Base-by-base conservation (phyloP, 306 rosid species). In the Notholithocarpus densiflorus region DNA sequence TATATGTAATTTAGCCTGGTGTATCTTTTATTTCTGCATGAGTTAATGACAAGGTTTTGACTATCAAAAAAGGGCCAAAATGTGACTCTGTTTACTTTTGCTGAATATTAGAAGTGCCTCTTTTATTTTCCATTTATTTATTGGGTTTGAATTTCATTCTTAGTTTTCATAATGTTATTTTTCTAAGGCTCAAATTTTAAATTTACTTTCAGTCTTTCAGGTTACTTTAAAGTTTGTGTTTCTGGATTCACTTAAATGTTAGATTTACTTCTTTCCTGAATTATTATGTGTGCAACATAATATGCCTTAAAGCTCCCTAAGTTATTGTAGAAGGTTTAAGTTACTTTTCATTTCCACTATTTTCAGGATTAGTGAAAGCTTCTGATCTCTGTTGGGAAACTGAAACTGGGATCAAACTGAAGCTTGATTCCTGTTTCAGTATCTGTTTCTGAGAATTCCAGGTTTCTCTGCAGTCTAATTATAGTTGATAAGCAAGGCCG, bases 401-500 rank as follows among this genome's bases (percentile, higher is more conserved):
- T 11, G 18, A 60, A 76, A 48, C 82, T 48, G 6, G 72, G 20
- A 51, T 24, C 76, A 65, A 43, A 74, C 29, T 69, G 80, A 75
- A 74, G 40, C 20, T 75, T 54, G 53, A 57, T 79, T 75, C 29
- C 40, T 55, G 18, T 64, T 84, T 71, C 84, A 21, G 65, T 29
- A 43, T 82, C 53, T 73, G 57, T 73, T 8, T 45, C 60, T 4
- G 31, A 56, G 7, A 61, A 34, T 61, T 74, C 64, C 18, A 11
- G 24, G 65, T 15, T 7, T 82, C 18, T 62, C 71, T 20, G 37
- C 40, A 19, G 27, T 74, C 68, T 65, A 70, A 55, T n/a, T 61
- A 17, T 60, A 7, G 56, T 37, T 9, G 29, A 48, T 55, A 20
- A 71, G 68, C 70, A 40, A 73, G 79, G 61, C 31, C 32, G 40